Conservation (phyloP, 2,329 filamentous ascomycete species). For the Trichoderma koningii region DNA sequence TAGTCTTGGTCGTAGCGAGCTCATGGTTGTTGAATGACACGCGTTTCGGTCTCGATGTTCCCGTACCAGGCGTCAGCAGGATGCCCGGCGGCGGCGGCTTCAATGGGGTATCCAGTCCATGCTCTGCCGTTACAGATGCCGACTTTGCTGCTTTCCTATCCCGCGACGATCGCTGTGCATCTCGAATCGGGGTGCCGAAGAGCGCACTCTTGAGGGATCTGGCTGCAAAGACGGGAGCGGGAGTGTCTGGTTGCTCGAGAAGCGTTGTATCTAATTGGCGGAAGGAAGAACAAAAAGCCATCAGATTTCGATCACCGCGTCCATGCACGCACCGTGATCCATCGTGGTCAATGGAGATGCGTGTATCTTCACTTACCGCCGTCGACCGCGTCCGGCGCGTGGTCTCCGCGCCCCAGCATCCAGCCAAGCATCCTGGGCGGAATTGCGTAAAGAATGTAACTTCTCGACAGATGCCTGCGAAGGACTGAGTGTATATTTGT, state of each 20-base stretch:
- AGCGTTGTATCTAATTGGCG: slow-evolving; percentile 46
- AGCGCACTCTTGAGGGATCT: slow-evolving; percentile 65
- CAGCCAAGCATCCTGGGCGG: slow-evolving; percentile 56
- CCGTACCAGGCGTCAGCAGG: slow-evolving; percentile 64
- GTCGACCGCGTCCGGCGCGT: slow-evolving; percentile 40
- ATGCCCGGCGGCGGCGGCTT: slow-evolving; percentile 60
- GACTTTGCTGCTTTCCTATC: slow-evolving; percentile 31
- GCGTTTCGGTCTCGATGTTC: slow-evolving; percentile 61
- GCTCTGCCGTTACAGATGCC: slow-evolving; percentile 28
- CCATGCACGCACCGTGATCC: not conserved
- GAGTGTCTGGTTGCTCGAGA: slow-evolving; percentile 63
- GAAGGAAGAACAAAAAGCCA: not conserved
- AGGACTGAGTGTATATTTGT: not conserved
- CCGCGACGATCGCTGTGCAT: slow-evolving; percentile 39
- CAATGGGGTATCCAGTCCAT: slow-evolving; percentile 48
- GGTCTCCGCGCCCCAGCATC: slow-evolving; percentile 54
- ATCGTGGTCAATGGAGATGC: not conserved
- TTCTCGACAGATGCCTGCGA: not conserved
- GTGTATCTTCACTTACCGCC: slow-evolving; percentile 34
- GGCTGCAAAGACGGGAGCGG: slow-evolving; percentile 66
- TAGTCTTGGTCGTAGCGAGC: slow-evolving; percentile 37
- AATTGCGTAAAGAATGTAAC: not conserved
- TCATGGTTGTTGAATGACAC: slow-evolving; percentile 66
- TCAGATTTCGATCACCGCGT: not conserved
- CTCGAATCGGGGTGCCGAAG: slow-evolving; percentile 59